A percentile compares a stretch with the other conserved stretches of the same genome.
phyloP scores from a whole-genome alignment of 2,329 filamentous ascomycete genomes.

The Knufia fluminis region DNA sequence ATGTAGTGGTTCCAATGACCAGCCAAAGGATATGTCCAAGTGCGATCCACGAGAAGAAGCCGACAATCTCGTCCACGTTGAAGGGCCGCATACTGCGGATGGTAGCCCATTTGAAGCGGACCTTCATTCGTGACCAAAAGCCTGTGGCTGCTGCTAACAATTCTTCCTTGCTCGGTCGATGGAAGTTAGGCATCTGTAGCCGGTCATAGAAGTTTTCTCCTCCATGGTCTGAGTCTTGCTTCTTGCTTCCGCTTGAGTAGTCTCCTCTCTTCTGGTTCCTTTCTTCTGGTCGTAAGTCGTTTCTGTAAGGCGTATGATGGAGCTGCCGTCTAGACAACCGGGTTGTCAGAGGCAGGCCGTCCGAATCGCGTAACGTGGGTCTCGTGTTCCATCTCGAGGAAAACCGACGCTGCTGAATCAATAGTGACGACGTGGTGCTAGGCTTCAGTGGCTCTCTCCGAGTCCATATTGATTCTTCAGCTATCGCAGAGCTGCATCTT shows the following conservation, averaged over 20 bases:
- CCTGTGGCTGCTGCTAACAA: slow-evolving; percentile 82
- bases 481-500: not conserved
- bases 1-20: slow-evolving; percentile 92
- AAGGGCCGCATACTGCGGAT: slow-evolving; percentile 89
- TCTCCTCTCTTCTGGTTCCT: slow-evolving; percentile 24
- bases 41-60: slow-evolving; percentile 90
- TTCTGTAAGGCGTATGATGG: slow-evolving; percentile 1
- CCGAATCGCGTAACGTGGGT: no score
- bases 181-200: slow-evolving; percentile 61
- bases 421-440: not conserved
- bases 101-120: slow-evolving; percentile 96
- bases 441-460: not conserved
- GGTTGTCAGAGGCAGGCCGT: not conserved
- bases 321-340: not conserved
- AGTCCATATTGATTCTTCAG: not conserved
- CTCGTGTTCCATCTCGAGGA: not conserved
- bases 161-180: slow-evolving; percentile 88
- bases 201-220: slow-evolving; percentile 46
- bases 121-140: slow-evolving; percentile 81
- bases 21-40: slow-evolving; percentile 92
- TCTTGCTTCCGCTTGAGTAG: slow-evolving; percentile 16
- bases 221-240: slow-evolving; percentile 16
- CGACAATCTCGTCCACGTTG: slow-evolving; percentile 92
- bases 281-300: slow-evolving; percentile 27
- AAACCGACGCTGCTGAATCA: not conserved